Evolutionary conservation across 78 protist genomes (phyloP).

Genomic region (Paulinella micropora): DNA sequence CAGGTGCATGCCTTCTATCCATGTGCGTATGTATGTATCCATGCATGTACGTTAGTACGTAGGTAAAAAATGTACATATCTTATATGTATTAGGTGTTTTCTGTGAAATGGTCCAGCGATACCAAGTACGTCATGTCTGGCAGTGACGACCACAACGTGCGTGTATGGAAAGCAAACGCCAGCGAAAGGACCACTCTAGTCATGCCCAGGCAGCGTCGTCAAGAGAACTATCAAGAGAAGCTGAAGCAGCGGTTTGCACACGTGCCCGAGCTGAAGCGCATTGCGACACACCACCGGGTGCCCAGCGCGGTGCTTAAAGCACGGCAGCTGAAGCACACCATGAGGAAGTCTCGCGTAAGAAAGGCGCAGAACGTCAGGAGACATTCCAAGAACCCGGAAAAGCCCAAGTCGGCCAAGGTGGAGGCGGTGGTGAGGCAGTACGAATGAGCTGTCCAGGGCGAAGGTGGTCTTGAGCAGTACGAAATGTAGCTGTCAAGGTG

Average conservation of each 20-base stretch:
- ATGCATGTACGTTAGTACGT: too few relatives aligned
- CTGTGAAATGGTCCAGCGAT: conserved; percentile 53
- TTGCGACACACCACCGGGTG: conserved; percentile 15
- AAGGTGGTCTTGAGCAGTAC: too few relatives aligned
- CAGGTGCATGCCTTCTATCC: background rate
- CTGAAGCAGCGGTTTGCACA: conserved; percentile 23
- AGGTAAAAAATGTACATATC: too few relatives aligned
- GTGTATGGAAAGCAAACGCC: background rate
- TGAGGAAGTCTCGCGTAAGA: background rate
- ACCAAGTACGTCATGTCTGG: conserved; percentile 65
- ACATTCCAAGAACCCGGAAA: background rate
- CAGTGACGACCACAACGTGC: conserved; percentile 27
- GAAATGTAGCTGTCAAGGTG: too few relatives aligned
- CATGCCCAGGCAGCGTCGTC: conserved; percentile 9
- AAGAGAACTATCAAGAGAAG: background rate
- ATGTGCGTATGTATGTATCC: background rate
- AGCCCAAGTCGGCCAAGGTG: background rate
- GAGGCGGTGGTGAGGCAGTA: background rate
- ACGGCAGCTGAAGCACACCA: conserved; percentile 1
- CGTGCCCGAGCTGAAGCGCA: background rate
- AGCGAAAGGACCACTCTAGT: background rate
- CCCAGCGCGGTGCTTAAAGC: conserved; percentile 33
- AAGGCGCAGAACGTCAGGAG: background rate
- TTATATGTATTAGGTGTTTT: conserved; percentile 21
- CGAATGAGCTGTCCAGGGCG: too few relatives aligned